Conservation (phyloP, 2,329 filamentous ascomycete species). For the Dryadomyces sulphureus region DNA sequence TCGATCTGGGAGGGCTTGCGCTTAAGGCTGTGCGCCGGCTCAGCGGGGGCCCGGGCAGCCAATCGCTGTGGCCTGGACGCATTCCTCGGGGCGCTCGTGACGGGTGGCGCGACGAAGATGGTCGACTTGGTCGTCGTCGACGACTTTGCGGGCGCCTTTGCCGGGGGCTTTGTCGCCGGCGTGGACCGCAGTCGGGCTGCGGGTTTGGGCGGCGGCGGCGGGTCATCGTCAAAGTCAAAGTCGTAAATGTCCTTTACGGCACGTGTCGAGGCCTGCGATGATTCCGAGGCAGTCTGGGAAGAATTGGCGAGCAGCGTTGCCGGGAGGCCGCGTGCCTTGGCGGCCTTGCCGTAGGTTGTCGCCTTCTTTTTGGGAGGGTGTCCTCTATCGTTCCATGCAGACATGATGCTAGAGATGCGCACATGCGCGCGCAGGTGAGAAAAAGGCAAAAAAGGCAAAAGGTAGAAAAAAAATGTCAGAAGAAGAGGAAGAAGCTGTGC, state of each 20-base stretch:
- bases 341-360: constrained; percentile 17
- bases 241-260: constrained; percentile 10
- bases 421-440: not conserved
- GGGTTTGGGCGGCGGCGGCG: constrained; percentile 2
- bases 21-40: constrained; percentile 6
- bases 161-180: not conserved
- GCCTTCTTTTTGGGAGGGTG: constrained; percentile 16
- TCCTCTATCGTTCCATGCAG: constrained; percentile 10
- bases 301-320: not conserved
- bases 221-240: constrained; percentile 11
- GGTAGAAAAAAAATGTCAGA: no score
- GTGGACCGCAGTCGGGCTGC: not conserved
- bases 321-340: constrained; percentile 11
- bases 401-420: constrained; percentile 9
- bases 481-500: not conserved
- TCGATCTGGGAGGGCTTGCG: constrained; percentile 7
- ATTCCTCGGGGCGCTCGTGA: not conserved
- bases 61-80: not conserved
- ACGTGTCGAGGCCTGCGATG: not conserved
- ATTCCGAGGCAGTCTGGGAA: not conserved
- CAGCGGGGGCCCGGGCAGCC: not conserved
- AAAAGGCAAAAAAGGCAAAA: not conserved
- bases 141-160: not conserved
- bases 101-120: not conserved
- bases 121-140: not conserved